Evolutionary conservation across 2,329 filamentous ascomycete genomes (phyloP), one percentile per base, ranked within the genome.

Genomic region (Cadophora sp.): DNA sequence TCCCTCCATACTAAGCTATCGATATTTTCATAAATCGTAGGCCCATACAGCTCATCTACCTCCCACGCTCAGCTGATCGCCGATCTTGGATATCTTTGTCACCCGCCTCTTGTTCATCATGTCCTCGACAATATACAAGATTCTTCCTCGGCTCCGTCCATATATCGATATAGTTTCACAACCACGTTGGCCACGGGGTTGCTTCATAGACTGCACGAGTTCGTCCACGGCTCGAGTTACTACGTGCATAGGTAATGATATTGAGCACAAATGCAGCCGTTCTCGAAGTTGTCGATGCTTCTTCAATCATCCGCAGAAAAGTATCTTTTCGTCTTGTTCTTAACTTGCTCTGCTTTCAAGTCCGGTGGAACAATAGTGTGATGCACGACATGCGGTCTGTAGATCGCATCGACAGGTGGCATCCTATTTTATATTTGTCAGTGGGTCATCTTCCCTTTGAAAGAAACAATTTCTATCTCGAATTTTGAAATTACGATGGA

Each of bases 301-400:
- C 19, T 6, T 62, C 59, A 78, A 68, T 77, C 75, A 27, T 91
- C 90, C 3, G 89, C 89, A 3, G 88, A 86, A 77, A 93, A 93
- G 75, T 93, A 93, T 67, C 90, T 84, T 78, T 92, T 93, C 51
- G 87, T 86, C 76, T 89, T 90, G 75, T 83, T 90, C 73, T 86
- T 83, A 1, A 88, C 82, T 73, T 90, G 87, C 70, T 91, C 87
- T 2, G 90, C 89, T 76, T 92, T 92, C 74, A 91, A 84, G 73
- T 92, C 90, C 4, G 87, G 85, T 11, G 90, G 89, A 59, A 91
- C 83, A 58, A 87, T 86, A 19, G 92, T 95, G 78, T 97, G 94
- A 80, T 98, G 95, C 3, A 97, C 94, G 19, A 97, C 93, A 78
- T 97, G 94, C 6, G 94, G 95, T 60, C 93, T 85, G 78, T 97